These are phyloP conservation scores for Decorospora gaudefroyi DNA, from an alignment of 2,329 filamentous ascomycete genomes.

Conservation along the genomic window DNA sequence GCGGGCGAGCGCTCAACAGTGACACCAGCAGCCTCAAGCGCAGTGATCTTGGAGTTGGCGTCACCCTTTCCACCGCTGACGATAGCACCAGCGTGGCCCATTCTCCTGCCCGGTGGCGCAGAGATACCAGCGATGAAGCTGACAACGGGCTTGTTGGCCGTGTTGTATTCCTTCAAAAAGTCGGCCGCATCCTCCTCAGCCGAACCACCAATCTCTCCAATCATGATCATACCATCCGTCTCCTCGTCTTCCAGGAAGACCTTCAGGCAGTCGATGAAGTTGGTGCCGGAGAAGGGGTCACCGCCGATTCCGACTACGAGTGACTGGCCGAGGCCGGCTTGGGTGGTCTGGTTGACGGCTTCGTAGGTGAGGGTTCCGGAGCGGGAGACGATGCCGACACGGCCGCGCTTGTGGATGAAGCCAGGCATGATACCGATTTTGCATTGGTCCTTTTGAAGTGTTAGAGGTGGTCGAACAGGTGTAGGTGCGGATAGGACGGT, in stretches of 20 bases:
- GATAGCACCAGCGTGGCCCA: conserved; percentile 98
- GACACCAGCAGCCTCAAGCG: conserved; percentile 89
- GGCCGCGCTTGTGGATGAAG: conserved; percentile 99
- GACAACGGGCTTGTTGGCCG: conserved; percentile 90
- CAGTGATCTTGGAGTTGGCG: conserved; percentile 96
- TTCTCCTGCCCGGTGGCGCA: conserved; percentile 91
- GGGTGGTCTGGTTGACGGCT: conserved; percentile 98
- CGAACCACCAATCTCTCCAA: conserved; percentile 96
- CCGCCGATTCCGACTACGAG: conserved; percentile 98
- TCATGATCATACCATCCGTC: conserved; percentile 99
- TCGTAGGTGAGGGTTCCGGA: conserved; percentile 99
- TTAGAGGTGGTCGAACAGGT: conserved; percentile 19
- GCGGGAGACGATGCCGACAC: conserved; percentile 97
- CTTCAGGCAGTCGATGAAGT: conserved; percentile 99
- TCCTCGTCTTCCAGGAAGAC: conserved; percentile 95
- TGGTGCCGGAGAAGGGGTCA: conserved; percentile 98
- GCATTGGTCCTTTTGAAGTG: conserved; percentile 75
- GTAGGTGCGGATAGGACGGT: conserved; percentile 30
- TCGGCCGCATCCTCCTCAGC: conserved; percentile 98
- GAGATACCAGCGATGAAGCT: conserved; percentile 99
- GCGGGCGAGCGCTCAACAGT: conserved; percentile 86
- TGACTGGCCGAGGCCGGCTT: conserved; percentile 94
- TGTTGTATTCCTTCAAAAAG: conserved; percentile 92
- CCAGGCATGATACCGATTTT: conserved; percentile 99
- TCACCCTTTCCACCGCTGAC: conserved; percentile 97